Percentiles rank a stretch among this genome's conserved stretches.
These are phyloP conservation scores for Myxozyma sirexii DNA, from an alignment of 805 yeast species.

Conservation along the genomic window DNA sequence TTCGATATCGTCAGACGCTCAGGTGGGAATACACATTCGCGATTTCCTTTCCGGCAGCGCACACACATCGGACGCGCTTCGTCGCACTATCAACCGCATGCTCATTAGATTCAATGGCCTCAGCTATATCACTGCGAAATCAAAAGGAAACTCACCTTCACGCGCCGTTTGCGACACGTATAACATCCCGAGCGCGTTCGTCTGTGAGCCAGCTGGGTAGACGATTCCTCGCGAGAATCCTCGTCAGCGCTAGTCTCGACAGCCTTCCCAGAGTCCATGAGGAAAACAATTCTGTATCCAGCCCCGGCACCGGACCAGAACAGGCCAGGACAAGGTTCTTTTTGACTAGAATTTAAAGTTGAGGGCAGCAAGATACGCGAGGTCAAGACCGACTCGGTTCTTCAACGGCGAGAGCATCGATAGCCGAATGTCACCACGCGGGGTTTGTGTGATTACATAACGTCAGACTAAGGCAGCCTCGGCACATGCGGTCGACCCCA, in stretches of 20 bases:
- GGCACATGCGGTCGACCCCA: slow-evolving; percentile 1
- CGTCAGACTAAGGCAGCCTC: background rate
- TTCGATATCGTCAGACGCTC: slow-evolving; percentile 20
- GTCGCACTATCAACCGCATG: slow-evolving; percentile 23
- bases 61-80: slow-evolving; percentile 26
- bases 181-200: slow-evolving; percentile 32
- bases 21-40: slow-evolving; percentile 30
- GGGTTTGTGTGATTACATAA: too few relatives aligned
- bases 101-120: too few relatives aligned
- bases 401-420: too few relatives aligned
- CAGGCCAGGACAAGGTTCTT: too few relatives aligned
- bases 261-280: background rate
- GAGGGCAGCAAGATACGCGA: too few relatives aligned
- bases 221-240: background rate
- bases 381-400: too few relatives aligned
- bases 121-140: background rate
- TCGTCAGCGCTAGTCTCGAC: background rate
- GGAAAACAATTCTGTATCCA: background rate
- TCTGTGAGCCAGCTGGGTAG: slow-evolving; percentile 13
- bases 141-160: slow-evolving; percentile 15
- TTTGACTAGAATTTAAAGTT: too few relatives aligned
- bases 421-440: too few relatives aligned
- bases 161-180: slow-evolving; percentile 31
- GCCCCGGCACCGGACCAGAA: background rate
- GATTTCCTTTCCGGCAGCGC: slow-evolving; percentile 29